Evolutionary conservation across 441 rosid species (phyloP).

Genomic region (Euphorbia schlechtendalii): DNA sequence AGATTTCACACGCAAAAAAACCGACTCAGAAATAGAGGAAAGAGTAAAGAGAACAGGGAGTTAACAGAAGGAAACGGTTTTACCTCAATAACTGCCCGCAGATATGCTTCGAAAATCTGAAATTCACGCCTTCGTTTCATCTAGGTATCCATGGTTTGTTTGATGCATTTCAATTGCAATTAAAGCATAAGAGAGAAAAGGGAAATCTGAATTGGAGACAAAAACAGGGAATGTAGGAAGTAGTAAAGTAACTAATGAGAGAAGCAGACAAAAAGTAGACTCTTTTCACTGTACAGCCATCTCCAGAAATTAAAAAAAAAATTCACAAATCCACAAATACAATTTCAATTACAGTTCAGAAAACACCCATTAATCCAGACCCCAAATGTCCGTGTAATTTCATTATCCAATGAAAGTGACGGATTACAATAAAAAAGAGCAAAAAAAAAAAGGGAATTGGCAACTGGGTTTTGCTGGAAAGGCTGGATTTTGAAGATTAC

Average conservation of each 20-base stretch:
- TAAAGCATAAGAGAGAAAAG: conserved; percentile 8
- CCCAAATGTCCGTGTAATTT: conserved; percentile 1
- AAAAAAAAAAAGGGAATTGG: conserved; percentile 20
- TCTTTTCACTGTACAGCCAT: conserved; percentile 34
- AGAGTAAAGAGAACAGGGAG: conserved; percentile 10
- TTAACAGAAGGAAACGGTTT: conserved; percentile 8
- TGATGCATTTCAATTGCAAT: conserved; percentile 26
- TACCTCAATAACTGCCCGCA: conserved; percentile 35
- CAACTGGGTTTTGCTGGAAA: conserved; percentile 44
- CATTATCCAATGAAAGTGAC: conserved; percentile 32
- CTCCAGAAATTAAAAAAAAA: background rate
- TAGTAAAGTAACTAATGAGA: conserved; percentile 23
- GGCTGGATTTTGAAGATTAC: conserved; percentile 30
- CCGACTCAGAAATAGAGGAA: conserved; percentile 16
- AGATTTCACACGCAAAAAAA: conserved; percentile 19
- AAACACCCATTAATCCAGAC: background rate
- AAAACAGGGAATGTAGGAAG: conserved; percentile 28
- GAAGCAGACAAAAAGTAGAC: conserved; percentile 37
- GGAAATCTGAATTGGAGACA: conserved; percentile 33
- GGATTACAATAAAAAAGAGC: conserved; percentile 15
- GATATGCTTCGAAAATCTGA: conserved; percentile 27
- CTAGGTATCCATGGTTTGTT: conserved; percentile 18
- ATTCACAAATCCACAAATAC: background rate
- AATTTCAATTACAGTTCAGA: background rate
- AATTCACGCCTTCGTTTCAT: conserved; percentile 22